Conservation (phyloP, 768 basidiomycete genomes). For the Pleurotus tuoliensis region DNA sequence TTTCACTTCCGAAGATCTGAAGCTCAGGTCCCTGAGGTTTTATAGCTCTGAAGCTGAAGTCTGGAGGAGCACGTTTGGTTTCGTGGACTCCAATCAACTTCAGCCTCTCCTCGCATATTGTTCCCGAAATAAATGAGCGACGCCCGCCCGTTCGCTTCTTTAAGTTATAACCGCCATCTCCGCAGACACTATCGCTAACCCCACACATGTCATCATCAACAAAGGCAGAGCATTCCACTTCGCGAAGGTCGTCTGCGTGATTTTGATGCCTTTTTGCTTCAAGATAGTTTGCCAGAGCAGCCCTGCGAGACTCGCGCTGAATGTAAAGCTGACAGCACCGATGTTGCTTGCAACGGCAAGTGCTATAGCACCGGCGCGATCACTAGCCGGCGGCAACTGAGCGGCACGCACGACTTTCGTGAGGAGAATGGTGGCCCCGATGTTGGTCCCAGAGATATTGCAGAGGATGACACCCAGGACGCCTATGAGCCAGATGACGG, state of each 20-base stretch:
- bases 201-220: slow-evolving; percentile 59
- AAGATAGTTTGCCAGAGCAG: slow-evolving; percentile 80
- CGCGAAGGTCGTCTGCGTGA: slow-evolving; percentile 64
- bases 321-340: slow-evolving; percentile 87
- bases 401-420: slow-evolving; percentile 70
- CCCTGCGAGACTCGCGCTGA: slow-evolving; percentile 85
- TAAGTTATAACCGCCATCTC: slow-evolving; percentile 57
- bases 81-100: too few relatives aligned
- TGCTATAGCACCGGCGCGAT: slow-evolving; percentile 61
- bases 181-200: slow-evolving; percentile 66
- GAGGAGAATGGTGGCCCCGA: slow-evolving; percentile 83
- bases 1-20: neutral
- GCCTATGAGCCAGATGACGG: slow-evolving; percentile 55
- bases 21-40: too few relatives aligned
- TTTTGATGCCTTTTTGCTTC: slow-evolving; percentile 61
- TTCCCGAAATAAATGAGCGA: too few relatives aligned
- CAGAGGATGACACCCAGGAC: slow-evolving; percentile 60
- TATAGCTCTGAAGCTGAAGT: too few relatives aligned
- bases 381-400: slow-evolving; percentile 23
- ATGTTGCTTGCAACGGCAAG: slow-evolving; percentile 87
- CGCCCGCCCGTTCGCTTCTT: neutral
- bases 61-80: too few relatives aligned
- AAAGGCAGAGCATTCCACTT: slow-evolving; percentile 69
- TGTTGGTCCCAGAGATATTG: slow-evolving; percentile 77
- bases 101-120: too few relatives aligned